phyloP scores from a whole-genome alignment of 2,329 filamentous ascomycete genomes.

The Aureobasidium sp. region DNA sequence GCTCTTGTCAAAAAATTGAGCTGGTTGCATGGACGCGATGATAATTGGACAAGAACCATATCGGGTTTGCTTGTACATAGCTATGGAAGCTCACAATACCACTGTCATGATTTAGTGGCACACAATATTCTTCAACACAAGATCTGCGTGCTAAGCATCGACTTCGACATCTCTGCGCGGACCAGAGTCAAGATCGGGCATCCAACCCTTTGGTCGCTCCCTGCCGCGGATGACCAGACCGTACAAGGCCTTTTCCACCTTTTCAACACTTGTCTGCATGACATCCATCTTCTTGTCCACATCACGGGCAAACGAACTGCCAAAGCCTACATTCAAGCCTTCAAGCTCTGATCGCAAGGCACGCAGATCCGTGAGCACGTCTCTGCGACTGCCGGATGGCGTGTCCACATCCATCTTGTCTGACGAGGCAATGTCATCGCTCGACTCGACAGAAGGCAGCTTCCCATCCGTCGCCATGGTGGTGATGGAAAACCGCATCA shows the following conservation, averaged over 20 bases:
- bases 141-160: constrained; percentile 22
- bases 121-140: background rate
- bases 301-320: constrained; percentile 51
- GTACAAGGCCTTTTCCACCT: constrained; percentile 88
- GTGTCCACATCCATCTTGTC: constrained; percentile 32
- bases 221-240: constrained; percentile 79
- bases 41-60: background rate
- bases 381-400: constrained; percentile 34
- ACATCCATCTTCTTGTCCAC: constrained; percentile 75
- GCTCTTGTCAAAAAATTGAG: too few species aligned
- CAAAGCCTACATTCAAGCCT: constrained; percentile 52
- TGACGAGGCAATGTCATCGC: constrained; percentile 19
- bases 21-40: background rate
- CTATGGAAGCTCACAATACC: background rate
- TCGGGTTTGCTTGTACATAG: background rate
- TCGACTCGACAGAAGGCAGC: constrained; percentile 40
- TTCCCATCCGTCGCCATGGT: constrained; percentile 68
- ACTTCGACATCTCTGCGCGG: constrained; percentile 34
- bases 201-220: constrained; percentile 86
- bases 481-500: constrained; percentile 95
- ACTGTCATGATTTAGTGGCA: constrained; percentile 10
- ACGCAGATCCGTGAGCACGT: constrained; percentile 76
- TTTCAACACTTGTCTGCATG: constrained; percentile 82
- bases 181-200: constrained; percentile 61
- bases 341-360: constrained; percentile 71